Percentiles rank a stretch among this genome's conserved stretches.
Evolutionary conservation across 2,329 filamentous ascomycete genomes (phyloP).

Genomic region (Balansia obtecta): DNA sequence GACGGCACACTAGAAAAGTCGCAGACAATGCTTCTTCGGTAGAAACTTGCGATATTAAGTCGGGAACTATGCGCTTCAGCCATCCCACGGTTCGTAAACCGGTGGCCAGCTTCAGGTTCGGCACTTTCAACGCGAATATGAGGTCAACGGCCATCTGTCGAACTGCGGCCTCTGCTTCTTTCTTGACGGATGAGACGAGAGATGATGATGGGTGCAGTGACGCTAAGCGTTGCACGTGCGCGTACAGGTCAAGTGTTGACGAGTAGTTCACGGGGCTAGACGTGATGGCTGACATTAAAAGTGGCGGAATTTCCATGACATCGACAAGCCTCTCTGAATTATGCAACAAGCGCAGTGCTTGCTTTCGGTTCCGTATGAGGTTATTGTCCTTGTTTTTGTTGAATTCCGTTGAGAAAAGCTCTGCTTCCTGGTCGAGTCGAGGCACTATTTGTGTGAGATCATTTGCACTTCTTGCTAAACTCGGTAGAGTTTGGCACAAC

Average conservation of each 20-base stretch:
- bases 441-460: constrained; percentile 64
- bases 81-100: constrained; percentile 86
- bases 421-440: constrained; percentile 63
- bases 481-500: constrained; percentile 59
- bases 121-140: constrained; percentile 62
- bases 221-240: constrained; percentile 81
- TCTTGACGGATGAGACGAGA: constrained; percentile 58
- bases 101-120: constrained; percentile 73
- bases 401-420: constrained; percentile 73
- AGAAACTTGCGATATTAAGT: constrained; percentile 35
- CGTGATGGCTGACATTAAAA: constrained; percentile 70
- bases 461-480: constrained; percentile 50
- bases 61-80: constrained; percentile 76
- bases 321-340: constrained; percentile 87
- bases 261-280: constrained; percentile 63
- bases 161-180: constrained; percentile 77
- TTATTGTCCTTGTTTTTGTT: constrained; percentile 59
- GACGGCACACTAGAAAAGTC: constrained; percentile 75
- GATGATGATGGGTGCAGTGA: constrained; percentile 69
- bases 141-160: constrained; percentile 79
- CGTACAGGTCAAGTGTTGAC: constrained; percentile 78
- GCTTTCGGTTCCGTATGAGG: constrained; percentile 60
- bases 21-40: constrained; percentile 62
- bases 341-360: constrained; percentile 66
- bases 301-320: constrained; percentile 75